Conservation (phyloP, 257 asterid genomes). For the Jasminum sambac region DNA sequence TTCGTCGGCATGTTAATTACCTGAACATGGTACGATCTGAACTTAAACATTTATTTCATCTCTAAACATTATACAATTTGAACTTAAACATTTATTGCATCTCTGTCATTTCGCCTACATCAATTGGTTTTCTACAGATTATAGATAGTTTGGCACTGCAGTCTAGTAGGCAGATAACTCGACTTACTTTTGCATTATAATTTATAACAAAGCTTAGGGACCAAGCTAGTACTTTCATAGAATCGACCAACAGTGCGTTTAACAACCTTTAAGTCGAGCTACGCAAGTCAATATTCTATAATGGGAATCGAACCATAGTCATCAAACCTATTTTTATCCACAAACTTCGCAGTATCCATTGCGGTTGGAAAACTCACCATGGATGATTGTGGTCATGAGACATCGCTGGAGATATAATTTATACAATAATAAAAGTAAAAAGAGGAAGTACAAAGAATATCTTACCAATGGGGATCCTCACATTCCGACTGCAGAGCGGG, state of each 20-base stretch:
- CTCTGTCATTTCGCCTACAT: neutral
- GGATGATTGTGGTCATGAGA: no score
- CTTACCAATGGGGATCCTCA: constrained; percentile 92
- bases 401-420: no score
- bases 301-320: neutral
- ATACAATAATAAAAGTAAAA: no score
- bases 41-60: neutral
- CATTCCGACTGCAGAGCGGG: constrained; percentile 96
- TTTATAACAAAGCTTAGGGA: neutral
- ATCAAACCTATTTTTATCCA: neutral
- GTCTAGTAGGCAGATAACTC: neutral
- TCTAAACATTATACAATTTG: no score
- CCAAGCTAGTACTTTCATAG: neutral
- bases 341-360: neutral
- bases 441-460: neutral
- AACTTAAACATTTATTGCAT: no score
- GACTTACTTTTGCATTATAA: neutral
- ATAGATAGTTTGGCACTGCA: no score
- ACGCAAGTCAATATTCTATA: no score
- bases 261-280: no score
- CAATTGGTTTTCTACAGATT: neutral
- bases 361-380: no score
- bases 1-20: constrained; percentile 98
- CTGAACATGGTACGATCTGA: constrained; percentile 31
- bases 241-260: no score